Evolutionary conservation across 1,284 basidiomycete genomes (phyloP).

Genomic region (Xerocomus minutiporus): DNA sequence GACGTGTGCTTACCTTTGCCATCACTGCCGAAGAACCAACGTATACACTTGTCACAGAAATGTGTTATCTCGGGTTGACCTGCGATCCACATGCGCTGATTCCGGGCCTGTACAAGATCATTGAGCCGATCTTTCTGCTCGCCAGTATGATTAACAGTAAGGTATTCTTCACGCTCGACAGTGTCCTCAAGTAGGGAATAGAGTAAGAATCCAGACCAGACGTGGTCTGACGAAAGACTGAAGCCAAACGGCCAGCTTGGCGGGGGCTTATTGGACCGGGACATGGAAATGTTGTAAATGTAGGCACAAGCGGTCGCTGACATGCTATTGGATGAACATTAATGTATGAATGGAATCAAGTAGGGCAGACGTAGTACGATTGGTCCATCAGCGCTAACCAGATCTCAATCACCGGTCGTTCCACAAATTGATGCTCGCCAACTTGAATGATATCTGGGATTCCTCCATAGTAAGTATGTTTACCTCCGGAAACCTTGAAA

Average conservation of each 20-base stretch:
- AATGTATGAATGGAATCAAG: background rate
- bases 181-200: slow-evolving; percentile 6
- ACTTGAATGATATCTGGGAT: slow-evolving; percentile 4
- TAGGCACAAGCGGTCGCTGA: background rate
- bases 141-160: background rate
- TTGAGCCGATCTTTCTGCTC: slow-evolving; percentile 11
- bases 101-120: slow-evolving; percentile 12
- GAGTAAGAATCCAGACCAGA: slow-evolving; percentile 5
- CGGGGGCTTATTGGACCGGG: background rate
- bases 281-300: background rate
- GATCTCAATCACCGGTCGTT: background rate
- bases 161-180: background rate
- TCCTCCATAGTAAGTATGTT: slow-evolving; percentile 10
- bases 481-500: slow-evolving; percentile 4
- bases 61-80: slow-evolving; percentile 20
- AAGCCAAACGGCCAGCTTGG: background rate
- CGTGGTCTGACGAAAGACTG: background rate
- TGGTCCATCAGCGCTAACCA: slow-evolving; percentile 10
- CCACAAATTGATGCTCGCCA: slow-evolving; percentile 8
- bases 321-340: background rate
- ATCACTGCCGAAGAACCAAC: background rate
- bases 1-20: background rate
- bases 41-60: background rate
- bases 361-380: background rate
- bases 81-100: slow-evolving; percentile 13